Evolutionary conservation across 192 early-diverging fungal species (phyloP), one percentile per base, ranked within the genome.

Genomic region (Coemansia sp.): DNA sequence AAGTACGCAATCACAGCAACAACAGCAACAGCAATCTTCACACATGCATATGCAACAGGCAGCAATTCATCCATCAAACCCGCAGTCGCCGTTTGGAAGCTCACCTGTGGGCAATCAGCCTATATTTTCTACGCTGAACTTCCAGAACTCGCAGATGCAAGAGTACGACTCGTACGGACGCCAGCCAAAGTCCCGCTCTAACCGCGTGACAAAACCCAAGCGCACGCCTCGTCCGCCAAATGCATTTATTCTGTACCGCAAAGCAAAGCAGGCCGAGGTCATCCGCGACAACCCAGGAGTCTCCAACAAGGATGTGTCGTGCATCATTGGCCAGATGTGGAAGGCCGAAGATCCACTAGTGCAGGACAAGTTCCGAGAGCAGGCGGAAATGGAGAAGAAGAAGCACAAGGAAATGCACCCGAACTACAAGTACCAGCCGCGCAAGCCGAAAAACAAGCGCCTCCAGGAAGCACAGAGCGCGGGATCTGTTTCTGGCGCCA

Each of bases 291-390:
- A 84, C 55, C 82, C 81, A 2, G 79, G 78, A 28, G 75, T 85
- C 4, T 82, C 79, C 45, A 84, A 85, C 71, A 84, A 81, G 68
- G 79, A 81, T 43, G 80, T 85, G 7, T 86, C 85, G 18, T 84
- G 83, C 51, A 85, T 81, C 26, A 83, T 85, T 52, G 82, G 82
- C 6, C 68, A 85, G 59, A 84, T 85, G 84, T 85, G 84, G 84
- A 81, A 79, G 66, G 43, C 58, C 35, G 84, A 84, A 52, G 65
- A 67, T 20, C 70, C 78, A 2, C 42, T 66, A 10, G 72, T 85
- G 20, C 75, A 77, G 72, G 79, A 85, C 45, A 72, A 85, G 61
- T 85, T 71, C 66, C 72, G 73, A 37, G 73, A 81, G 69, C 75
- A 72, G 66, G 82, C 84, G 8, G 78, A 85, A 61, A 31, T 79